Percentiles rank a stretch among this genome's conserved stretches.
Conservation (phyloP, 192 early-diverging fungal species). For the Linnemannia schmuckeri region DNA sequence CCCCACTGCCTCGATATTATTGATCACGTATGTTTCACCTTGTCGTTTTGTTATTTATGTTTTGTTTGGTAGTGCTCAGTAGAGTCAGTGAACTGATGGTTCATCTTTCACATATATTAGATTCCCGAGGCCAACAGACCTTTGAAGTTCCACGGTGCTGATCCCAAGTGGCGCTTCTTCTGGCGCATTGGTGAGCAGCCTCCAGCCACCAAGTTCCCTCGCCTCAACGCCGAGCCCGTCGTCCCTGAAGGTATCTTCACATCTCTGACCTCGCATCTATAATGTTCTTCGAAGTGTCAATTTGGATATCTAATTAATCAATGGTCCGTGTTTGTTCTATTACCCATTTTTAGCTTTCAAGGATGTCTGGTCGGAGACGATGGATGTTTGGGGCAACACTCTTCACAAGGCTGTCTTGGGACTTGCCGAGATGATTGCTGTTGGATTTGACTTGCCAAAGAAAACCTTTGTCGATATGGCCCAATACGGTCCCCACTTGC, state of each 20-base stretch:
- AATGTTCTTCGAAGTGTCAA: background rate
- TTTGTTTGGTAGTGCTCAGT: background rate
- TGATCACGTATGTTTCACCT: constrained; percentile 40
- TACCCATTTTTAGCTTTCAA: constrained; percentile 64
- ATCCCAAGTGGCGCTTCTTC: constrained; percentile 85
- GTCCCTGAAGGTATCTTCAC: constrained; percentile 64
- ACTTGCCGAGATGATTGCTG: constrained; percentile 73
- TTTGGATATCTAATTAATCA: background rate
- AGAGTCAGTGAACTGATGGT: background rate
- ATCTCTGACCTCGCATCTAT: background rate
- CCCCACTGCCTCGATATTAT: constrained; percentile 70
- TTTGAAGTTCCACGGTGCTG: constrained; percentile 64
- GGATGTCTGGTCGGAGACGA: constrained; percentile 66
- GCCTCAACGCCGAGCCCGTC: constrained; percentile 74
- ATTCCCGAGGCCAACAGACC: constrained; percentile 69
- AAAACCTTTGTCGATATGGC: constrained; percentile 70
- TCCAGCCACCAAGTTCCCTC: constrained; percentile 67
- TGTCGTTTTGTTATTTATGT: background rate
- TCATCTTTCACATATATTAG: constrained; percentile 18
- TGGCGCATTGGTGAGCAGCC: constrained; percentile 74
- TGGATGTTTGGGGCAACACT: constrained; percentile 76
- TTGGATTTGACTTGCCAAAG: constrained; percentile 71
- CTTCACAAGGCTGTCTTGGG: constrained; percentile 67
- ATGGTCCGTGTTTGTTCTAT: background rate
- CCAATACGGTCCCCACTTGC: constrained; percentile 73